phyloP scores from a whole-genome alignment of 352 stramenopile genomes.

The Globisporangium megalacanthum region DNA sequence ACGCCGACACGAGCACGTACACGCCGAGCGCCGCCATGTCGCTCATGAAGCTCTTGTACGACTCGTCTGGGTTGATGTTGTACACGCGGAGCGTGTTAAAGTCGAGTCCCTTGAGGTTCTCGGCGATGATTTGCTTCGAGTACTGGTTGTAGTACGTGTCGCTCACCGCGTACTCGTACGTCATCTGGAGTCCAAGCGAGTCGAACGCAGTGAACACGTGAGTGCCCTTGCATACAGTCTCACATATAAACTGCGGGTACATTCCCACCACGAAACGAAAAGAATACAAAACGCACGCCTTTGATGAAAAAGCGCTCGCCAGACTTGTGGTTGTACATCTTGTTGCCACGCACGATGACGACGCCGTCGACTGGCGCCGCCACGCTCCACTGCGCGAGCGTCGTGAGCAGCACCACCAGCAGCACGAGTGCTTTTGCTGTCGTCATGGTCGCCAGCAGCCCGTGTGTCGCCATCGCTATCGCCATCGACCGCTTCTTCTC shows the following conservation, averaged over 20 bases:
- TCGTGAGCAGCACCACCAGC: slow-evolving; percentile 6
- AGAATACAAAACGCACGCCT: slow-evolving; percentile 43
- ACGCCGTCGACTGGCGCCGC: slow-evolving; percentile 32
- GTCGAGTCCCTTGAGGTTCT: slow-evolving; percentile 64
- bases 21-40: slow-evolving; percentile 74
- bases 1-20: slow-evolving; percentile 78
- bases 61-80: slow-evolving; percentile 82
- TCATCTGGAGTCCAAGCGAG: slow-evolving; percentile 34
- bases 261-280: not conserved
- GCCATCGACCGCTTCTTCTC: slow-evolving; percentile 4
- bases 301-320: slow-evolving; percentile 86
- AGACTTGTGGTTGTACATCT: slow-evolving; percentile 81
- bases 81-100: slow-evolving; percentile 86
- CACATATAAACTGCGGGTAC: not conserved
- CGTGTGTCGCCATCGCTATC: not conserved
- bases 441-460: not conserved
- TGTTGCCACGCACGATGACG: slow-evolving; percentile 81
- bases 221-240: not conserved
- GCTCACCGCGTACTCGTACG: slow-evolving; percentile 85
- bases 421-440: not conserved
- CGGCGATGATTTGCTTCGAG: slow-evolving; percentile 61
- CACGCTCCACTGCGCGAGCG: slow-evolving; percentile 7
- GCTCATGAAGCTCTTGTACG: slow-evolving; percentile 81
- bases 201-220: not conserved
- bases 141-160: slow-evolving; percentile 84